phyloP scores from a whole-genome alignment of 306 rosid species.

The Castanea crenata region DNA sequence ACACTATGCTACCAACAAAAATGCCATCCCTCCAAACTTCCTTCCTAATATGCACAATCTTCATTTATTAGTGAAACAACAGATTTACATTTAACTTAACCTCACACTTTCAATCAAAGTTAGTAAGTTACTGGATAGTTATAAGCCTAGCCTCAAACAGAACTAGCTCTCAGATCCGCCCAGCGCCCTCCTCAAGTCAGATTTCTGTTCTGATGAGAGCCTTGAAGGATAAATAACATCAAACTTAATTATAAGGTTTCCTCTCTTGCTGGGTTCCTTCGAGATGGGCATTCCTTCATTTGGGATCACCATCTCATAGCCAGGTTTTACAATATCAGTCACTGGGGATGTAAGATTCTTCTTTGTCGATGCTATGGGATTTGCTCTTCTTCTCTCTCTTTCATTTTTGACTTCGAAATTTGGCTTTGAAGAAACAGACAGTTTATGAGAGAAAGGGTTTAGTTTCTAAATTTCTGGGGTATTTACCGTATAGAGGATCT shows the following conservation, averaged over 20 bases:
- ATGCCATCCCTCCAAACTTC: conserved; percentile 10
- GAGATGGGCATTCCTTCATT: conserved; percentile 81
- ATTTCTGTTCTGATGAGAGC: conserved; percentile 53
- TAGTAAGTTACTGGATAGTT: background rate
- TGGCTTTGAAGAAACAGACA: background rate
- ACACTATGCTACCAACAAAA: conserved; percentile 2
- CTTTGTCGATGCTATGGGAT: background rate
- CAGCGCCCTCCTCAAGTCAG: conserved; percentile 52
- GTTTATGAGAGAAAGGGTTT: background rate
- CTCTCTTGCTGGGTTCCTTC: conserved; percentile 62
- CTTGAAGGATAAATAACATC: conserved; percentile 54
- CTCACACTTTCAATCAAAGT: conserved; percentile 17
- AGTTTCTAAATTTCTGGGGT: too few relatives aligned
- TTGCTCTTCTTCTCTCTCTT: conserved; percentile 37
- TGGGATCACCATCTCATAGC: conserved; percentile 42
- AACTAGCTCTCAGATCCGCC: conserved; percentile 36
- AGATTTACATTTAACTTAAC: conserved; percentile 29
- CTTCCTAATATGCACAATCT: conserved; percentile 35
- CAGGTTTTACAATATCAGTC: conserved; percentile 61
- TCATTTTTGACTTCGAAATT: background rate
- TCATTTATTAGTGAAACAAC: conserved; percentile 12
- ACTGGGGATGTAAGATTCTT: conserved; percentile 33
- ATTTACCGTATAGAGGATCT: too few relatives aligned
- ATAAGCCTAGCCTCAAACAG: conserved; percentile 8
- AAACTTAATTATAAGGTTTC: conserved; percentile 68